These are phyloP conservation scores for Mycena epipterygia DNA, from an alignment of 768 basidiomycete species.

Conservation along the genomic window DNA sequence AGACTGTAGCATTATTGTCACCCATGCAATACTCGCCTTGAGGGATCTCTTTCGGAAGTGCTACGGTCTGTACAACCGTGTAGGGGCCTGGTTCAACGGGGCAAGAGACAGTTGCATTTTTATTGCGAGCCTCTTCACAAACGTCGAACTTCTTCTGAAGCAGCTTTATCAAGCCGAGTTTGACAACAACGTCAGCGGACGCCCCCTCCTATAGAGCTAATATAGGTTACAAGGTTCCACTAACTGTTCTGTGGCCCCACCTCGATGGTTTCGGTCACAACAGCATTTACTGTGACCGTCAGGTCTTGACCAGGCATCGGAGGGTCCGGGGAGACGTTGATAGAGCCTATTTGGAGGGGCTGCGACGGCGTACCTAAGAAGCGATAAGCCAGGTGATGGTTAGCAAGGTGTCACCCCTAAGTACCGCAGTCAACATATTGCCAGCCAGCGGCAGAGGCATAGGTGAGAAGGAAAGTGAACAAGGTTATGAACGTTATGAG, in stretches of 20 bases:
- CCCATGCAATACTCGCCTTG: conserved; percentile 59
- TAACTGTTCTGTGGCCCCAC: conserved; percentile 56
- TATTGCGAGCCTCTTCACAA: conserved; percentile 91
- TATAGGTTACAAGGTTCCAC: background rate
- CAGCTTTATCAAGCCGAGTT: conserved; percentile 94
- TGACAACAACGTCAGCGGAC: conserved; percentile 90
- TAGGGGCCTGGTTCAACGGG: conserved; percentile 84
- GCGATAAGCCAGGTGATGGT: conserved; percentile 21
- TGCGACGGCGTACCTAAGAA: conserved; percentile 59
- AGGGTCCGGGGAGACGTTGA: conserved; percentile 86
- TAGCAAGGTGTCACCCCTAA: background rate
- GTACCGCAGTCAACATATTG: conserved; percentile 81
- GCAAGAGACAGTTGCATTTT: conserved; percentile 84
- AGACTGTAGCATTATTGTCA: conserved; percentile 17
- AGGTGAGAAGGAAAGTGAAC: background rate
- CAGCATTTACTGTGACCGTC: conserved; percentile 85
- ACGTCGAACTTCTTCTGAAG: conserved; percentile 87
- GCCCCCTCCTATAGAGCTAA: conserved; percentile 83
- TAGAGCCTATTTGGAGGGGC: conserved; percentile 75
- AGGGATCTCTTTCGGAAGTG: conserved; percentile 93
- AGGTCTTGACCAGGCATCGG: conserved; percentile 89
- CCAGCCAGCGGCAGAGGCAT: conserved; percentile 64
- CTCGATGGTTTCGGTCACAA: conserved; percentile 70
- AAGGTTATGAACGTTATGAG: conserved; percentile 23
- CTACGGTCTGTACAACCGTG: conserved; percentile 84